Conservation (phyloP, 1,139 yeast species). For the Saccharomyces hybrid region DNA sequence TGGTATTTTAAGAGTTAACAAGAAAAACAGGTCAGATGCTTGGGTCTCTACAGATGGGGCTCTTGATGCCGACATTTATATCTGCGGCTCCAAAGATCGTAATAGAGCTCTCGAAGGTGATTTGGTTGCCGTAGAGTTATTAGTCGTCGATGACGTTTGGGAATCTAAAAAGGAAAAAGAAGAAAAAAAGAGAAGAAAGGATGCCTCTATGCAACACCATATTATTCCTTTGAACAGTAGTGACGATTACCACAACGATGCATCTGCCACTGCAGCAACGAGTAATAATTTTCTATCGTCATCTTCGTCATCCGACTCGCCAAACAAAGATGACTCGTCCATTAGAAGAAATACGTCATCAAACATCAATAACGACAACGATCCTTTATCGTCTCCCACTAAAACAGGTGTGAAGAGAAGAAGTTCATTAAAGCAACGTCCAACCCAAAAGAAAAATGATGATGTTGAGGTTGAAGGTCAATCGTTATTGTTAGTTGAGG, state of each 20-base stretch:
- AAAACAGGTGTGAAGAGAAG: constrained; percentile 55
- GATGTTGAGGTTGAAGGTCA: constrained; percentile 99
- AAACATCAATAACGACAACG: constrained; percentile 26
- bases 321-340: constrained; percentile 22
- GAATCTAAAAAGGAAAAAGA: constrained; percentile 92
- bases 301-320: constrained; percentile 12
- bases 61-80: constrained; percentile 91
- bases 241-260: constrained; percentile 66
- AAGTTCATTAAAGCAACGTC: constrained; percentile 90
- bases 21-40: constrained; percentile 94
- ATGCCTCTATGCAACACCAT: constrained; percentile 35
- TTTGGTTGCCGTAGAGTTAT: constrained; percentile 85
- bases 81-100: constrained; percentile 98
- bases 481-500: constrained; percentile 81
- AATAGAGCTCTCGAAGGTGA: constrained; percentile 97
- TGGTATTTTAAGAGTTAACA: constrained; percentile 87
- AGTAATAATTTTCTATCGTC: constrained; percentile 7
- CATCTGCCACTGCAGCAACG: constrained; percentile 36
- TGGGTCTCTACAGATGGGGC: constrained; percentile 95
- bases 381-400: constrained; percentile 7
- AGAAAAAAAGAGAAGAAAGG: constrained; percentile 92
- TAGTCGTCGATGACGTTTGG: constrained; percentile 97
- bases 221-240: constrained; percentile 37
- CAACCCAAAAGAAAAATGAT: constrained; percentile 96
- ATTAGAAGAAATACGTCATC: constrained; percentile 16